Percentiles rank a stretch among this genome's conserved stretches.
phyloP scores from a whole-genome alignment of 148 eudicot species.

The Fagopyrum esculentum region DNA sequence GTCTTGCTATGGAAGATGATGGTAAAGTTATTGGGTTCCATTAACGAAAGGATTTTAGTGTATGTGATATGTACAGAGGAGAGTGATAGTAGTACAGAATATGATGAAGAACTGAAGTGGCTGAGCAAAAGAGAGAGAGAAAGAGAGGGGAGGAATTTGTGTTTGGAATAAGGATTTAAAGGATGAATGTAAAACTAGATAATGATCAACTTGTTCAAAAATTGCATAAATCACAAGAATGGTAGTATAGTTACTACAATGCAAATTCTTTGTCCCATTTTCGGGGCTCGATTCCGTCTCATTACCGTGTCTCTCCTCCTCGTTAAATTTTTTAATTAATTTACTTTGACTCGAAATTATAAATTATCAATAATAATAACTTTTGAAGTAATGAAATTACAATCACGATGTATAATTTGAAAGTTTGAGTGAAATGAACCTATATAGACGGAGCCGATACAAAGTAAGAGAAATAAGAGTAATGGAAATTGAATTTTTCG shows the following conservation, averaged over 20 bases:
- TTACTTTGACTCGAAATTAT: too few species aligned
- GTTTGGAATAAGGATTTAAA: background rate
- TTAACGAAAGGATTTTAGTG: constrained; percentile 12
- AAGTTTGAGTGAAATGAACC: too few species aligned
- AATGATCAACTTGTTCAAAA: constrained; percentile 25
- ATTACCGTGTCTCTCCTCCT: too few species aligned
- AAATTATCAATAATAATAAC: too few species aligned
- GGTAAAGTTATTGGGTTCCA: constrained; percentile 68
- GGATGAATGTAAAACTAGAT: constrained; percentile 45
- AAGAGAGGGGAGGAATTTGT: constrained; percentile 20
- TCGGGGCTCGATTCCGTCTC: too few species aligned
- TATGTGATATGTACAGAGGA: constrained; percentile 12
- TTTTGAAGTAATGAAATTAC: too few species aligned
- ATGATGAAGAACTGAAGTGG: constrained; percentile 28
- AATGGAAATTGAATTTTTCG: too few species aligned
- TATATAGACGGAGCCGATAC: too few species aligned
- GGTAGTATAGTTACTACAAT: background rate
- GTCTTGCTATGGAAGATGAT: constrained; percentile 53
- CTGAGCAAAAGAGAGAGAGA: constrained; percentile 11
- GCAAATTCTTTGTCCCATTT: too few species aligned
- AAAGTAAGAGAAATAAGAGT: too few species aligned
- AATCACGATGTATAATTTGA: too few species aligned
- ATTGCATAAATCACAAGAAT: constrained; percentile 55
- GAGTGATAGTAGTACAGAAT: constrained; percentile 15
- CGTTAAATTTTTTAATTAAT: too few species aligned